Evolutionary conservation across 2,329 filamentous ascomycete genomes (phyloP).

Genomic region (Aspergillus unguis): DNA sequence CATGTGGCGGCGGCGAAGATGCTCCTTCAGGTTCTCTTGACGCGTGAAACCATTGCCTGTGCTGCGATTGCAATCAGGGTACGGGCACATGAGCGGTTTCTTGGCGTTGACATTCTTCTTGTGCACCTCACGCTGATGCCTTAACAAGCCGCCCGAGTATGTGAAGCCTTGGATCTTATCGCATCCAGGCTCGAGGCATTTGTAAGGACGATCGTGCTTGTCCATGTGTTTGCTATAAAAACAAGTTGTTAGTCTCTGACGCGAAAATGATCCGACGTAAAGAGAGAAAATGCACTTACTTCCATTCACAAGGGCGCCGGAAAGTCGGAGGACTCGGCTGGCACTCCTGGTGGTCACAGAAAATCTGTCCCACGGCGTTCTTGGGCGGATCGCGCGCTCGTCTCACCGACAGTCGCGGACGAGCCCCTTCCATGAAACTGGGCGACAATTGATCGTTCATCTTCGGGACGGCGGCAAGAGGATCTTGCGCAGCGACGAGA

Average conservation of each 20-base stretch:
- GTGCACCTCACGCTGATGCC: constrained; percentile 92
- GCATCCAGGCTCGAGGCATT: constrained; percentile 76
- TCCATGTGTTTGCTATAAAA: constrained; percentile 87
- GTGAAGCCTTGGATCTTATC: constrained; percentile 93
- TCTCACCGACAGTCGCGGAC: constrained; percentile 42
- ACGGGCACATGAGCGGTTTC: constrained; percentile 81
- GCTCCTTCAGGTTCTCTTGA: constrained; percentile 91
- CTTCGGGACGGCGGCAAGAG: constrained; percentile 31
- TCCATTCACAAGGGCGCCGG: constrained; percentile 86
- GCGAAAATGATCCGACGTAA: constrained; percentile 17
- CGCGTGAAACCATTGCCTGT: constrained; percentile 86
- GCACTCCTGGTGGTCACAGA: constrained; percentile 70
- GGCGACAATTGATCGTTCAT: constrained; percentile 35
- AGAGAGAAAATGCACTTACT: constrained; percentile 57
- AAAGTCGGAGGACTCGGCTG: constrained; percentile 64
- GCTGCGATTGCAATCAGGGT: constrained; percentile 82
- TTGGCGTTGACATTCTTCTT: constrained; percentile 84
- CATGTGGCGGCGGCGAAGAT: constrained; percentile 83
- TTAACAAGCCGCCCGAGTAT: constrained; percentile 82
- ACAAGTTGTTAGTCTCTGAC: constrained; percentile 20
- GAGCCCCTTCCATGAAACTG: constrained; percentile 33
- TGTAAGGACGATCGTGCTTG: constrained; percentile 91
- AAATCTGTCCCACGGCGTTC: constrained; percentile 70
- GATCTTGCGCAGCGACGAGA: constrained; percentile 35
- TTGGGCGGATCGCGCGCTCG: constrained; percentile 52